Conservation (phyloP, 2,329 filamentous ascomycete species). For the Ophiostoma australiae region DNA sequence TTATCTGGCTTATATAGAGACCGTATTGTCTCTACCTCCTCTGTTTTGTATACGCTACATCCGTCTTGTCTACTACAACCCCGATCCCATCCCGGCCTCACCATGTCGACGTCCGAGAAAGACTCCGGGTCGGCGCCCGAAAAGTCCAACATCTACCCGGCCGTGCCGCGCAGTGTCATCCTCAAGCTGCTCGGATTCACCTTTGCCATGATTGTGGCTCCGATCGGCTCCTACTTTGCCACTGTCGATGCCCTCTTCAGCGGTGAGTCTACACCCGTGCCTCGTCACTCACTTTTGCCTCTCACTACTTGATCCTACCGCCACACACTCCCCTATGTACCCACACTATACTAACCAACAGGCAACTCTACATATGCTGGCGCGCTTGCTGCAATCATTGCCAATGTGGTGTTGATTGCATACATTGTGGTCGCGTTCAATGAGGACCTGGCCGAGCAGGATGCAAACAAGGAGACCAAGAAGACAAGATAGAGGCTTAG, state of each 20-base stretch:
- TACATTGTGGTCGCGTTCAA: constrained; percentile 89
- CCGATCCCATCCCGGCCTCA: neutral
- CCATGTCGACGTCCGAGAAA: constrained; percentile 12
- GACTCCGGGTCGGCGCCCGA: constrained; percentile 38
- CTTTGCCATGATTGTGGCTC: constrained; percentile 80
- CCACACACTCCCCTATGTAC: neutral
- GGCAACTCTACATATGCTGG: constrained; percentile 87
- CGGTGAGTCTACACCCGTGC: constrained; percentile 48
- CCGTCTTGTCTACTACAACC: neutral
- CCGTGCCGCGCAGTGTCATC: constrained; percentile 79
- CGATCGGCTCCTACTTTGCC: constrained; percentile 84
- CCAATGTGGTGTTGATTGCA: constrained; percentile 83
- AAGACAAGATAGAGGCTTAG: constrained; percentile 41
- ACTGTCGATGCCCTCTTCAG: constrained; percentile 71
- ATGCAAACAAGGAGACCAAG: constrained; percentile 42
- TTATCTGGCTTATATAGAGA: neutral
- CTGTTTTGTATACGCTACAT: neutral
- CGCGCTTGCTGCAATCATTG: constrained; percentile 77
- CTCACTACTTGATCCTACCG: neutral
- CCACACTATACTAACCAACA: constrained; percentile 35
- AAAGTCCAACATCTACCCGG: constrained; percentile 71
- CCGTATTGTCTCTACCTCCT: neutral
- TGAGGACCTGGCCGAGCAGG: constrained; percentile 62
- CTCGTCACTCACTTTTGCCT: neutral
- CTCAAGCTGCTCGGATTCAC: constrained; percentile 87